These are phyloP conservation scores for Paramecium biaurelia DNA, from an alignment of 73 alveolate genomes.

Conservation along the genomic window DNA sequence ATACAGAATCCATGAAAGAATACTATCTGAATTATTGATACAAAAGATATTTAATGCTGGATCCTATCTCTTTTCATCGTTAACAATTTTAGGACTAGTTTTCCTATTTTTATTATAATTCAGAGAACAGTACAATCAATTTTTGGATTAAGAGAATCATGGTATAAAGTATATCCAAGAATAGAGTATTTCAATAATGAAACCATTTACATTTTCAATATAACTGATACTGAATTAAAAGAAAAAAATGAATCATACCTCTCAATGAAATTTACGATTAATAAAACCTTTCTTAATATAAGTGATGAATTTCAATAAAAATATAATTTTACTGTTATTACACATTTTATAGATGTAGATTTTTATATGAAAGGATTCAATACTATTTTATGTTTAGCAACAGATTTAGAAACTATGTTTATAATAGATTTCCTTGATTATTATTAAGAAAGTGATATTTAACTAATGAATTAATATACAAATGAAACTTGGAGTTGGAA, in stretches of 20 bases:
- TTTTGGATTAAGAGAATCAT: neutral
- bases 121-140: neutral
- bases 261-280: neutral
- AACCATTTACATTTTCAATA: neutral
- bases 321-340: neutral
- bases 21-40: neutral
- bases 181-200: neutral
- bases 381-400: neutral
- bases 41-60: neutral
- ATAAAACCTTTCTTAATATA: neutral
- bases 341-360: neutral
- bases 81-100: neutral
- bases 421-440: neutral
- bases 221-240: neutral
- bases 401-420: constrained; percentile 3
- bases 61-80: neutral
- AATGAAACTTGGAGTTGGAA: constrained; percentile 37
- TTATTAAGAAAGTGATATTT: neutral
- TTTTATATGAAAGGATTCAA: neutral
- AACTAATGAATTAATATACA: neutral
- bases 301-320: neutral
- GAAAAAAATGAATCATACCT: neutral
- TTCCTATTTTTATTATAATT: neutral
- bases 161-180: neutral
- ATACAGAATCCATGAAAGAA: constrained; percentile 14